Conservation (phyloP, 164 flowering plant genomes). For the Magnolia kwangsiensis region DNA sequence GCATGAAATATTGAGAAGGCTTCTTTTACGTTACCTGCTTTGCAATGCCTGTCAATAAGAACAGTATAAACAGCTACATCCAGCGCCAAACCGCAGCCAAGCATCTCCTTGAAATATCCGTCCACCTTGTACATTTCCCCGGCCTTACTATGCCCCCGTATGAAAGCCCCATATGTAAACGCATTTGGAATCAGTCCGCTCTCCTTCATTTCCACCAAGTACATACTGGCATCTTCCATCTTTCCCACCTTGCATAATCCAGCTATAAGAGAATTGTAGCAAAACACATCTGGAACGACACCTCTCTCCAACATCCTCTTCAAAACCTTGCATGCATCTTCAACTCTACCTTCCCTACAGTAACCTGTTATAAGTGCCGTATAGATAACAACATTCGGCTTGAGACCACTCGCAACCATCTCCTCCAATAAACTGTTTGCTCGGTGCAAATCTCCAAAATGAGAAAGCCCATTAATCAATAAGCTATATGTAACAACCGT, state of each 20-base stretch:
- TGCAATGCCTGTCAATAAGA: conserved; percentile 61
- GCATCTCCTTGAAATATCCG: conserved; percentile 53
- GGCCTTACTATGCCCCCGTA: conserved; percentile 47
- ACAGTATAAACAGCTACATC: conserved; percentile 40
- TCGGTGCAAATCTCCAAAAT: conserved; percentile 30
- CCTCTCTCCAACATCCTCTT: conserved; percentile 49
- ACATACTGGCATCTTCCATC: conserved; percentile 54
- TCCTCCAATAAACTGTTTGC: conserved; percentile 35
- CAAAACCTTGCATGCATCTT: conserved; percentile 42
- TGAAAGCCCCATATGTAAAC: conserved; percentile 62
- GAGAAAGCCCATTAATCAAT: conserved; percentile 49
- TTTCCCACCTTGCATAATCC: conserved; percentile 58
- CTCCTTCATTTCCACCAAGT: conserved; percentile 44
- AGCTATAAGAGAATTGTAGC: conserved; percentile 55
- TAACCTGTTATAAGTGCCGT: conserved; percentile 49
- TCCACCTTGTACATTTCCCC: conserved; percentile 54
- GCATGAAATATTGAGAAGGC: conserved; percentile 43
- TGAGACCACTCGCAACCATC: conserved; percentile 39
- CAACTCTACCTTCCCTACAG: conserved; percentile 38
- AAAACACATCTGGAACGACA: conserved; percentile 59
- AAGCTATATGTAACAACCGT: conserved; percentile 36
- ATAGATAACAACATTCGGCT: conserved; percentile 48
- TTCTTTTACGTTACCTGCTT: conserved; percentile 33
- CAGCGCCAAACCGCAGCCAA: conserved; percentile 46
- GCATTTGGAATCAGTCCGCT: conserved; percentile 51